Base-by-base conservation (phyloP, 768 basidiomycete species). In the Russula ochroleuca region DNA sequence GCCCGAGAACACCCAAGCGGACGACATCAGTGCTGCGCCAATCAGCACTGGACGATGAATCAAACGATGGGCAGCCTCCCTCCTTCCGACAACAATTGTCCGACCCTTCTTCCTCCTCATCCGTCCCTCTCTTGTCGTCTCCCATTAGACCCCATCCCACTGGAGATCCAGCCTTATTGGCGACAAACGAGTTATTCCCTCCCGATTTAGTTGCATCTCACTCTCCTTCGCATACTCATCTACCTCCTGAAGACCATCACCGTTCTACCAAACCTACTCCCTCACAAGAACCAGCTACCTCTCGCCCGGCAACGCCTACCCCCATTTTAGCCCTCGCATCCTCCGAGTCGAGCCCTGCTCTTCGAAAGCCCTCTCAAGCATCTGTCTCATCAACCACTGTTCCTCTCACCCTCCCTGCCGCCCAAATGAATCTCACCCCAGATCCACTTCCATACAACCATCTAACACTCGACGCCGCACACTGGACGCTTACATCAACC, bases 401-500 rank as follows among this genome's bases (percentile, higher is more conserved):
- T 35, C 57, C 40, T 31, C 49, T 66, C 35, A 51, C n/a, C 11
- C 56, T 64, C 19, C 65, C 65, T 11, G 11, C 62, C 13, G n/a
- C 45, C 8, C 62, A 62, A 40, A 25, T 66, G 8, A 35, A 41
- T n/a, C 43, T 67, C 43, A 54, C 52, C 13, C 68, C 66, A 9
- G 59, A 63, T 11, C 59, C 62, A 25, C 66, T 67, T 19, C 62
- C 68, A 6, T 68, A 68, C 62, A 58, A 61, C 8, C 45, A 64
- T 19, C 62, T 68, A 10, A 64, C 62, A 19, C 68, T 68, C 53
- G 68, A 68, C 7, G 59, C 68, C 14, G 68, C 68, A 17, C 68
- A 68, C n/a, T 68, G 68, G 68, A 64, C 68, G 7, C 62, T 68
- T 17, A 64, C 62, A 11, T 67, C 68, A 11, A 35, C 65, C 25